Conservation (phyloP, 805 yeast genomes). For the Candida nemodendra region DNA sequence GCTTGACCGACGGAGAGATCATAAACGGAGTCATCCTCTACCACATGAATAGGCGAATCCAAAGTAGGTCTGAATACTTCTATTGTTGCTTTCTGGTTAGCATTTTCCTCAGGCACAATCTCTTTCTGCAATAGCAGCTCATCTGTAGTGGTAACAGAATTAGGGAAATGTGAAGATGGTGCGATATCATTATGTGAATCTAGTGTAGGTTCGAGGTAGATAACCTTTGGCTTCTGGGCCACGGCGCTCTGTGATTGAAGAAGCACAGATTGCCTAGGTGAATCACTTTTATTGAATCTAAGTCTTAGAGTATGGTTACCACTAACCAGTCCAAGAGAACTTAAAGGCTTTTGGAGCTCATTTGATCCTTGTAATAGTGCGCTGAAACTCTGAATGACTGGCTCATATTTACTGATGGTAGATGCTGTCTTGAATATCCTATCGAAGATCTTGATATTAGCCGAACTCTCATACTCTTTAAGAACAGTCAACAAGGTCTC, state of each 20-base stretch:
- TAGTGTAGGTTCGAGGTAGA: too few relatives aligned
- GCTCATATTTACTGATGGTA: constrained; percentile 8
- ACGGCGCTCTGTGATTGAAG: background rate
- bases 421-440: constrained; percentile 4
- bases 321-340: constrained; percentile 23
- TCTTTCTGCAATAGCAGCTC: background rate
- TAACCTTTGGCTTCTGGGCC: background rate
- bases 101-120: background rate
- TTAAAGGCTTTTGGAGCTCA: constrained; percentile 23
- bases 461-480: constrained; percentile 12
- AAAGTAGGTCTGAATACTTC: constrained; percentile 19
- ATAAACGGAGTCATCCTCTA: constrained; percentile 36
- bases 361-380: constrained; percentile 15
- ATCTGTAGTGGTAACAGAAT: background rate
- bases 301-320: constrained; percentile 31
- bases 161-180: too few relatives aligned
- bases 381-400: constrained; percentile 27
- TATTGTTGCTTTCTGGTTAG: constrained; percentile 2
- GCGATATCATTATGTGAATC: background rate
- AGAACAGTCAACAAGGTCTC: constrained; percentile 16
- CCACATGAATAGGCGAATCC: constrained; percentile 7
- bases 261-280: background rate
- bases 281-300: constrained; percentile 17
- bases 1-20: constrained; percentile 55
- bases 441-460: constrained; percentile 8